Base-by-base conservation (phyloP, 2,329 filamentous ascomycete genomes). In the Nemania sp. region DNA sequence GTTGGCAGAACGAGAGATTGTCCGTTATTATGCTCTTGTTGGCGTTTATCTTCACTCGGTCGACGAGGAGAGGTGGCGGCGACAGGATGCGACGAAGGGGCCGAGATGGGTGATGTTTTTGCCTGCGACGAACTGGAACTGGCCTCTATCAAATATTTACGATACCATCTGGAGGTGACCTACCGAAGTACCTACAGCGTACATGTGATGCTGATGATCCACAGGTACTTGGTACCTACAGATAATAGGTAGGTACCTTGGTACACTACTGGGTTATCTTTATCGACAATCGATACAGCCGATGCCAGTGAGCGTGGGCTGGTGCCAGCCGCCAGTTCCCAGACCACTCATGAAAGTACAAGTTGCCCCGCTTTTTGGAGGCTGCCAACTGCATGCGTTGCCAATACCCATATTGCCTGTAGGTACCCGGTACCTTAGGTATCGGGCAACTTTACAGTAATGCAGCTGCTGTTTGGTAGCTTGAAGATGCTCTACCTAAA, bases 341-440 rank as follows among this genome's bases (percentile, higher is more conserved):
- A n/a, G 13, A 42, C n/a, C 18, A 18, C 39, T 11, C 17, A n/a
- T 42, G 6, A 17, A 20, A 5, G 18, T n/a, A 18, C 17, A 13
- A 5, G 15, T 13, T 10, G 43, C 13, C 12, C 57, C 57, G 47
- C 47, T 25, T 21, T 59, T 56, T 32, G 21, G 52, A 60, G 52
- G 57, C 47, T 60, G 39, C 42, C 39, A 54, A 43, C n/a, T 59
- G 65, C 65, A 69, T 61, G 67, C 67, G 67, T 68, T 67, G 52
- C 55, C 62, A 35, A 13, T 13, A 7, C 13, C 13, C 34, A 35
- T 7, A 13, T 35, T 35, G 34, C 11, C 35, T 49, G 66, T 59
- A 42, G 17, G 15, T 18, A n/a, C 39, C n/a, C n/a, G n/a, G 10
- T 46, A 29, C 5, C 20, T 25, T 21, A 20, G n/a, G 42, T 21